A percentile compares a stretch with the other conserved stretches of the same genome.
phyloP scores from a whole-genome alignment of 2,329 filamentous ascomycete genomes.

The Alternaria arborescens region DNA sequence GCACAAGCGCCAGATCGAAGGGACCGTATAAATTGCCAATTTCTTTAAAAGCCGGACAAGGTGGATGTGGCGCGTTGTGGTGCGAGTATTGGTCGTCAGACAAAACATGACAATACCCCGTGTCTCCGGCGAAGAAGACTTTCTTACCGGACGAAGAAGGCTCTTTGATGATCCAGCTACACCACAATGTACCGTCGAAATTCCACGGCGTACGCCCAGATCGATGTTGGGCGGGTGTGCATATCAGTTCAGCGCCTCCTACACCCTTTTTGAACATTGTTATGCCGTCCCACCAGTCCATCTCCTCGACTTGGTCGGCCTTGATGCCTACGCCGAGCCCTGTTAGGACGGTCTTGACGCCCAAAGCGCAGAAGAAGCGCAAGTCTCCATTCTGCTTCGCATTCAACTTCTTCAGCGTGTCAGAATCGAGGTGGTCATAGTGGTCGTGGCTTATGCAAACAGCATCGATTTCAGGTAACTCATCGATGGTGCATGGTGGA shows the following conservation, averaged over 20 bases:
- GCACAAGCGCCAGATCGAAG: slow-evolving; percentile 60
- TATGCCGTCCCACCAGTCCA: slow-evolving; percentile 62
- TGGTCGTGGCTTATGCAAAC: slow-evolving; percentile 65
- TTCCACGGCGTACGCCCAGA: slow-evolving; percentile 55
- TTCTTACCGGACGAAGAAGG: slow-evolving; percentile 37
- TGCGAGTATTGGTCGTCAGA: slow-evolving; percentile 42
- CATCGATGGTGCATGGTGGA: slow-evolving; percentile 59
- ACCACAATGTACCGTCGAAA: slow-evolving; percentile 57
- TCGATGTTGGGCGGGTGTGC: slow-evolving; percentile 59
- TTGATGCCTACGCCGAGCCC: slow-evolving; percentile 51
- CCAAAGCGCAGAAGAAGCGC: slow-evolving; percentile 55
- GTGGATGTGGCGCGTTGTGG: slow-evolving; percentile 47
- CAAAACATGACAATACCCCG: slow-evolving; percentile 55
- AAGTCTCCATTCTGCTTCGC: slow-evolving; percentile 47
- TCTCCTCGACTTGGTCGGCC: slow-evolving; percentile 54
- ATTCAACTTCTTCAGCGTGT: slow-evolving; percentile 56
- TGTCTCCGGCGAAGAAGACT: slow-evolving; percentile 61
- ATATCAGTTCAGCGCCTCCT: slow-evolving; percentile 54
- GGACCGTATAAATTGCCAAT: slow-evolving; percentile 58
- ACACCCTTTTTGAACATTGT: slow-evolving; percentile 44
- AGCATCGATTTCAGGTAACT: slow-evolving; percentile 62
- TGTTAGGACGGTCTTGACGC: slow-evolving; percentile 50
- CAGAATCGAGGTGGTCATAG: slow-evolving; percentile 63
- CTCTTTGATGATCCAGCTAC: slow-evolving; percentile 56
- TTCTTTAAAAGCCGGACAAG: slow-evolving; percentile 59